Percentiles rank a stretch among this genome's conserved stretches.
Evolutionary conservation across 371 early-diverging fungal genomes (phyloP).

Genomic region (Mortierella sp.): DNA sequence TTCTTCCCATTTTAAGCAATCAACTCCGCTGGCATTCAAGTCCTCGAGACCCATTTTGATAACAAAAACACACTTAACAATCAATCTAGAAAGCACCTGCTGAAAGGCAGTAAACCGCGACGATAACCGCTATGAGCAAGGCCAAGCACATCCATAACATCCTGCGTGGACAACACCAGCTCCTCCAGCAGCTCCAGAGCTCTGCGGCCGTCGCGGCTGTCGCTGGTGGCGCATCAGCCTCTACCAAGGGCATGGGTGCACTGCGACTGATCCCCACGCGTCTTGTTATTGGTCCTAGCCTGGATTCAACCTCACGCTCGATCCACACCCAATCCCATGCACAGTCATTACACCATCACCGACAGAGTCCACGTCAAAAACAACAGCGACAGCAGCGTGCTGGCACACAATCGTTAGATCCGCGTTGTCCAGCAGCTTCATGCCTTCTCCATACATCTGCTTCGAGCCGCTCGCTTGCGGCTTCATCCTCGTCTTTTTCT

Average conservation of each 20-base stretch:
- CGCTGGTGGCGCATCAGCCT: constrained; percentile 1
- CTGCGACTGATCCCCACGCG: constrained; percentile 39
- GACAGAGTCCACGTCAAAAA: too few species aligned
- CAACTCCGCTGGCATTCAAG: too few species aligned
- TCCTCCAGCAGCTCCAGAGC: constrained; percentile 29
- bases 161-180: constrained; percentile 35
- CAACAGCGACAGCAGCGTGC: too few species aligned
- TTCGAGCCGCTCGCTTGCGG: too few species aligned
- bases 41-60: too few species aligned
- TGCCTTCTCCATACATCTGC: too few species aligned
- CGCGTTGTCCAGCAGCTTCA: too few species aligned
- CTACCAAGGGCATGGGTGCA: constrained; percentile 1
- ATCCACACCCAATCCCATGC: constrained; percentile 25
- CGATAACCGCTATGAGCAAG: constrained; percentile 35
- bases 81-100: too few species aligned
- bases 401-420: not conserved
- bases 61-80: too few species aligned
- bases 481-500: not conserved
- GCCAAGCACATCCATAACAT: constrained; percentile 40
- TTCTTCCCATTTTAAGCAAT: too few species aligned
- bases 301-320: constrained; percentile 23
- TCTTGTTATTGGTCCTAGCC: constrained; percentile 14
- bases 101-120: too few species aligned
- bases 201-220: constrained; percentile 2
- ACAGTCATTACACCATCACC: constrained; percentile 3